Conservation (phyloP, 2,329 filamentous ascomycete species). For the Hymenoscyphus scutula region DNA sequence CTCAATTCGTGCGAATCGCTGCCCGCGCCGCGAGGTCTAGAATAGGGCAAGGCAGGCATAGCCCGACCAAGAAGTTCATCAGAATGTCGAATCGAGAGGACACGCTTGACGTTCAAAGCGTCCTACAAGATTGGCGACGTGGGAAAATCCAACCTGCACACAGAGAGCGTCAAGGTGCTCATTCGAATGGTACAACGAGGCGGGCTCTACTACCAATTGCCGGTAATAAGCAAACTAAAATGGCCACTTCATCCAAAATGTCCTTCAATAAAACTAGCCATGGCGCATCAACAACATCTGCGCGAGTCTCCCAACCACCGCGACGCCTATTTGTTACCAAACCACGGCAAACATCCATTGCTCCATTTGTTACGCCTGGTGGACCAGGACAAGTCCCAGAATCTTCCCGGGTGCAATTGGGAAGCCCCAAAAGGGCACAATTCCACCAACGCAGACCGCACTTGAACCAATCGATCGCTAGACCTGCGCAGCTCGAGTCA, state of each 20-base stretch:
- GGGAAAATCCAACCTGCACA: slow-evolving; percentile 28
- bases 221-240: slow-evolving; percentile 25
- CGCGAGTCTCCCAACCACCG: not conserved
- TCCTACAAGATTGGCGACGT: slow-evolving; percentile 55
- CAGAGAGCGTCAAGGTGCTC: not conserved
- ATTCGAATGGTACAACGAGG: not conserved
- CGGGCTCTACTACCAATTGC: slow-evolving; percentile 22
- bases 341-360: slow-evolving; percentile 28
- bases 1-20: slow-evolving; percentile 59
- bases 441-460: not conserved
- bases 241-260: slow-evolving; percentile 14
- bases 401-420: not conserved
- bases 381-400: not conserved
- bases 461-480: slow-evolving; percentile 10
- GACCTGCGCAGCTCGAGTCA: slow-evolving; percentile 58
- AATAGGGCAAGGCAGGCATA: slow-evolving; percentile 51
- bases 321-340: slow-evolving; percentile 27
- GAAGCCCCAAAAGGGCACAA: not conserved
- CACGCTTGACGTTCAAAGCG: slow-evolving; percentile 54
- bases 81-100: slow-evolving; percentile 59
- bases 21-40: slow-evolving; percentile 53
- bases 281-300: not conserved
- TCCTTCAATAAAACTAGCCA: not conserved
- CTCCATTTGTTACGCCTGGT: slow-evolving; percentile 35
- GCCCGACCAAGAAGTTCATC: slow-evolving; percentile 55